Evolutionary conservation across 352 stramenopile genomes (phyloP).

Genomic region (Pythium aquatile): DNA sequence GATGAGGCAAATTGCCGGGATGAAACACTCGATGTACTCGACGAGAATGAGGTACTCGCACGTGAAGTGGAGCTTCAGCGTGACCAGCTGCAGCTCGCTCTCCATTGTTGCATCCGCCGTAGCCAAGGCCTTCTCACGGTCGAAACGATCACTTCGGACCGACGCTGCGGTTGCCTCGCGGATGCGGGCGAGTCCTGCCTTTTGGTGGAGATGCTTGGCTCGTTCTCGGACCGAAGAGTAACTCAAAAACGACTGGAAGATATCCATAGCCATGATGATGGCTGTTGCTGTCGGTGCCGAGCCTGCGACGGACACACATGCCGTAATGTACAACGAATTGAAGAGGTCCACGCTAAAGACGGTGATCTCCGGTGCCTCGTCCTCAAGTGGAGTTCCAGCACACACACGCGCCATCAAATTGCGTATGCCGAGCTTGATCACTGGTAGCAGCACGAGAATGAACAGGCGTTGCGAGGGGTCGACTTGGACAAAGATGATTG

Average conservation of each 20-base stretch:
- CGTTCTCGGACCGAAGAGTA: background rate
- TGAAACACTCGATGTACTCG: slow-evolving; percentile 31
- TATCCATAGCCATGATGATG: slow-evolving; percentile 9
- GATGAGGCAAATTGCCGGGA: slow-evolving; percentile 15
- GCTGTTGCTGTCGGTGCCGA: slow-evolving; percentile 1
- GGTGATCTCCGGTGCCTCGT: slow-evolving; percentile 27
- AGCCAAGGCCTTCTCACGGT: too few species aligned
- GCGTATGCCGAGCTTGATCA: slow-evolving; percentile 16
- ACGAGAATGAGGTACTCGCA: slow-evolving; percentile 26
- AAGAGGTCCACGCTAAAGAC: slow-evolving; percentile 38
- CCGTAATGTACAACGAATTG: slow-evolving; percentile 30
- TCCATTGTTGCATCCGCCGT: background rate
- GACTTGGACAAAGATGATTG: slow-evolving; percentile 7
- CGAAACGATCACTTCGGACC: too few species aligned
- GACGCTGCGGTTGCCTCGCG: too few species aligned
- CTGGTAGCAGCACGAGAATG: slow-evolving; percentile 4
- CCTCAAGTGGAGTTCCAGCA: slow-evolving; percentile 25
- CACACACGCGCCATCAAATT: slow-evolving; percentile 6
- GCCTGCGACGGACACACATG: slow-evolving; percentile 26
- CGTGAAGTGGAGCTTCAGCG: slow-evolving; percentile 19
- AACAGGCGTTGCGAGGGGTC: background rate
- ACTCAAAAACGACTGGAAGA: background rate
- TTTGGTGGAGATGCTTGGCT: background rate
- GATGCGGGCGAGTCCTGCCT: too few species aligned
- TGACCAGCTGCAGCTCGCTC: slow-evolving; percentile 3